phyloP scores from a whole-genome alignment of 2,329 filamentous ascomycete genomes.

The Harringtonia aguacate region DNA sequence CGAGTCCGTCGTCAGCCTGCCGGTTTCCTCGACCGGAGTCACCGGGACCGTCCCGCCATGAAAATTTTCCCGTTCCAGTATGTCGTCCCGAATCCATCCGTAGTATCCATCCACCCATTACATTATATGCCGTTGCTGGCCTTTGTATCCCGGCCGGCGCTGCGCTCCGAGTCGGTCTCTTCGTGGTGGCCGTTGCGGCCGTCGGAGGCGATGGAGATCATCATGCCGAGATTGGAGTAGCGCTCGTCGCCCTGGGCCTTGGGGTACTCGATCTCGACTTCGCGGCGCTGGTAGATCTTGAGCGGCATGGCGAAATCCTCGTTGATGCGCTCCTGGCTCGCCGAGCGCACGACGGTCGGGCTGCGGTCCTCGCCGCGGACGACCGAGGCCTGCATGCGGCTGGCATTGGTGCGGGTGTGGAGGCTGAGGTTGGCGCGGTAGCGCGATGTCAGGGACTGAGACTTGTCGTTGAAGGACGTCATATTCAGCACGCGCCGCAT shows the following conservation, averaged over 20 bases:
- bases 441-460: slow-evolving; percentile 18
- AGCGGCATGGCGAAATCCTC: slow-evolving; percentile 14
- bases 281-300: slow-evolving; percentile 13
- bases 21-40: too few relatives aligned
- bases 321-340: slow-evolving; percentile 28
- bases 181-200: too few relatives aligned
- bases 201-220: too few relatives aligned
- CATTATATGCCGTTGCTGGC: too few relatives aligned
- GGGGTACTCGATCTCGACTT: slow-evolving; percentile 5
- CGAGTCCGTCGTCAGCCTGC: too few relatives aligned
- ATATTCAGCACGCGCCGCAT: slow-evolving; percentile 26
- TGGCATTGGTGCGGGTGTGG: slow-evolving; percentile 8
- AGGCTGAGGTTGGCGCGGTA: slow-evolving; percentile 15
- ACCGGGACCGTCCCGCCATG: too few relatives aligned
- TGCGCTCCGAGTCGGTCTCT: too few relatives aligned
- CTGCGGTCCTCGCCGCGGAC: slow-evolving; percentile 11
- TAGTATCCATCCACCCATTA: too few relatives aligned
- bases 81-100: too few relatives aligned
- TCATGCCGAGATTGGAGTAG: too few relatives aligned
- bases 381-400: background rate
- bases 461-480: slow-evolving; percentile 20
- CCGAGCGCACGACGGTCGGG: slow-evolving; percentile 16
- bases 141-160: too few relatives aligned
- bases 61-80: too few relatives aligned
- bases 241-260: background rate